A percentile compares a stretch with the other conserved stretches of the same genome.
Evolutionary conservation across 2,329 filamentous ascomycete species (phyloP).

Genomic region (Penicillium sp.): DNA sequence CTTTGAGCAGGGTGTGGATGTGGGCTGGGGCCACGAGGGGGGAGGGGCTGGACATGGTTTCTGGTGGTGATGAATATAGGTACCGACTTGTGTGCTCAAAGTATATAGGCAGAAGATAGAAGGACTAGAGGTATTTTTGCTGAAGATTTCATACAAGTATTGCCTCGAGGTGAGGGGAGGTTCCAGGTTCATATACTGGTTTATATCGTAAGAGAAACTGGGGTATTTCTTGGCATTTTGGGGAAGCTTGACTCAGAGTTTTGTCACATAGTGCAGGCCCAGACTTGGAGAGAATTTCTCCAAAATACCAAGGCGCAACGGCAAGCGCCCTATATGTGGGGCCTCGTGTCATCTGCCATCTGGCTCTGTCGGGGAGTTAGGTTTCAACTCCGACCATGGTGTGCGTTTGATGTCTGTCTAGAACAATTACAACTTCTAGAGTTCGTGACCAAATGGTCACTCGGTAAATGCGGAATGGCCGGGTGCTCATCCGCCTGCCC

Average conservation of each 20-base stretch:
- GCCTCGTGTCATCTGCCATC: background rate
- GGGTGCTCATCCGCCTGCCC: too few relatives aligned
- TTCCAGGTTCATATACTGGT: background rate
- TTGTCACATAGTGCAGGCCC: background rate
- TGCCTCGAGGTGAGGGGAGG: background rate
- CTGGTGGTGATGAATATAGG: too few relatives aligned
- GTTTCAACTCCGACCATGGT: background rate
- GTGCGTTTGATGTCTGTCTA: background rate
- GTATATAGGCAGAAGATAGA: background rate
- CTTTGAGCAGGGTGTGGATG: conserved; percentile 27
- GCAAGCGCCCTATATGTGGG: background rate
- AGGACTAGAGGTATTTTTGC: background rate
- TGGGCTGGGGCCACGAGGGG: conserved; percentile 27
- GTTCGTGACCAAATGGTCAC: background rate
- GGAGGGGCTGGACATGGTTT: background rate
- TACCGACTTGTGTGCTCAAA: background rate
- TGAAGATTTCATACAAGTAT: too few relatives aligned
- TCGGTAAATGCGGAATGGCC: background rate
- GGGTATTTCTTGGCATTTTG: background rate
- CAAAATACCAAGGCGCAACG: background rate
- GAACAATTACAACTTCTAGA: background rate
- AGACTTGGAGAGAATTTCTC: background rate
- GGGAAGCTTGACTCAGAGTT: background rate
- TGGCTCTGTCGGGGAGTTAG: too few relatives aligned
- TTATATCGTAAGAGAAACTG: background rate